Conservation (phyloP, 306 rosid species). For the Pueraria montana region DNA sequence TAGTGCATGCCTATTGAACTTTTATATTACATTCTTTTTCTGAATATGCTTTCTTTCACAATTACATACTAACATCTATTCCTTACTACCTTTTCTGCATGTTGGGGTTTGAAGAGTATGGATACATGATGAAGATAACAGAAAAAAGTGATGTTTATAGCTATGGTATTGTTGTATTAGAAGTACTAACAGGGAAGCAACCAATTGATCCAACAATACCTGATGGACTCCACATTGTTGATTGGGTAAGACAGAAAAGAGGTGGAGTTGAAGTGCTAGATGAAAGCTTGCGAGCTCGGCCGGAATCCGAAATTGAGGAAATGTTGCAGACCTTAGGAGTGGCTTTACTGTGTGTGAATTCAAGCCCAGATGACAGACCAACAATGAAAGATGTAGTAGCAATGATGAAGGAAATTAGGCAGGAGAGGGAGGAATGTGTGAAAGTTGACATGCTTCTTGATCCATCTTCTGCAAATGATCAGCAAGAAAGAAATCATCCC, state of each 20-base stretch:
- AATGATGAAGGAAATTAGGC: slow-evolving; percentile 81
- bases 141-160: slow-evolving; percentile 95
- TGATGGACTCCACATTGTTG: slow-evolving; percentile 88
- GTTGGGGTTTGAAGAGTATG: slow-evolving; percentile 68
- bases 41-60: not conserved
- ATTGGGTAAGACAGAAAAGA: slow-evolving; percentile 80
- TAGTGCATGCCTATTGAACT: not conserved
- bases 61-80: not conserved
- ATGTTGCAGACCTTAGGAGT: slow-evolving; percentile 87
- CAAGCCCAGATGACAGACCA: slow-evolving; percentile 77
- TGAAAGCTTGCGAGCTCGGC: slow-evolving; percentile 59
- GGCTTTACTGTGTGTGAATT: slow-evolving; percentile 82
- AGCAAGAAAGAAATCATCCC: slow-evolving; percentile 42
- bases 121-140: slow-evolving; percentile 91
- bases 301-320: slow-evolving; percentile 73
- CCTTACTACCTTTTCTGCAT: slow-evolving; percentile 16
- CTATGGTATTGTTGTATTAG: slow-evolving; percentile 81
- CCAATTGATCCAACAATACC: slow-evolving; percentile 94
- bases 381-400: slow-evolving; percentile 91
- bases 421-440: slow-evolving; percentile 62
- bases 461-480: slow-evolving; percentile 55
- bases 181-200: slow-evolving; percentile 86
- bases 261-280: slow-evolving; percentile 67
- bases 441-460: slow-evolving; percentile 63
- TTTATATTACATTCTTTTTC: not conserved